Evolutionary conservation across 257 asterid genomes (phyloP).

Genomic region (Lithospermum erythrorhizon): DNA sequence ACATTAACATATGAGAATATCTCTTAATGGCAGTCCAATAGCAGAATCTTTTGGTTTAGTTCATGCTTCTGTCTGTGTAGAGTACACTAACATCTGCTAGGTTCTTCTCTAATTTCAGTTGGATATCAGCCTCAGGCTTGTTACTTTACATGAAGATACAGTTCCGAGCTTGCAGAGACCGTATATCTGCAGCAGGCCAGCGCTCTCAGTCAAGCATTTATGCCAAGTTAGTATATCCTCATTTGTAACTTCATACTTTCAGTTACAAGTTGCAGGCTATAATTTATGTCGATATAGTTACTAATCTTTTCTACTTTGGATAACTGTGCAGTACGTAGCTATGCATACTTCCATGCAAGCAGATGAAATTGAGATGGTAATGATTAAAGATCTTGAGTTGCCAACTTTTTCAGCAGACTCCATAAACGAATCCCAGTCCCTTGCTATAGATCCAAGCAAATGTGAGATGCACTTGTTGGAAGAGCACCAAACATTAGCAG

Average conservation of each 20-base stretch:
- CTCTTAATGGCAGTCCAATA: not conserved
- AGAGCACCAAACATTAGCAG: constrained; percentile 67
- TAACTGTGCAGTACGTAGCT: constrained; percentile 63
- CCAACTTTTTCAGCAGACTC: not conserved
- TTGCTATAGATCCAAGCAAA: constrained; percentile 28
- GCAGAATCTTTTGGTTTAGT: not conserved
- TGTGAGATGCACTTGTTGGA: constrained; percentile 35
- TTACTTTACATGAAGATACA: constrained; percentile 49
- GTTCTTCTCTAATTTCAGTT: constrained; percentile 36
- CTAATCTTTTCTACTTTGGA: not conserved
- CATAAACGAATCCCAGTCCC: constrained; percentile 4
- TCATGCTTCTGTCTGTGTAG: not conserved
- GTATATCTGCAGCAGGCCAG: constrained; percentile 59
- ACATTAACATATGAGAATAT: not conserved
- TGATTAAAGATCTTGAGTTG: constrained; percentile 34
- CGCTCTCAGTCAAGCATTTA: constrained; percentile 51
- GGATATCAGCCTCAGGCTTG: constrained; percentile 49
- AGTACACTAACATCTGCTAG: not conserved
- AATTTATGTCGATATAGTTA: not conserved
- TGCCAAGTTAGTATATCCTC: constrained; percentile 40
- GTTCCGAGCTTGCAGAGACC: constrained; percentile 80
- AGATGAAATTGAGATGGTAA: constrained; percentile 56
- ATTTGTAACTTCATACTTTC: not conserved
- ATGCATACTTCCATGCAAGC: constrained; percentile 68
- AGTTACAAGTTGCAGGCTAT: not conserved